Base-by-base conservation (phyloP, 2,329 filamentous ascomycete genomes). In the Albophoma yamanashiensis region DNA sequence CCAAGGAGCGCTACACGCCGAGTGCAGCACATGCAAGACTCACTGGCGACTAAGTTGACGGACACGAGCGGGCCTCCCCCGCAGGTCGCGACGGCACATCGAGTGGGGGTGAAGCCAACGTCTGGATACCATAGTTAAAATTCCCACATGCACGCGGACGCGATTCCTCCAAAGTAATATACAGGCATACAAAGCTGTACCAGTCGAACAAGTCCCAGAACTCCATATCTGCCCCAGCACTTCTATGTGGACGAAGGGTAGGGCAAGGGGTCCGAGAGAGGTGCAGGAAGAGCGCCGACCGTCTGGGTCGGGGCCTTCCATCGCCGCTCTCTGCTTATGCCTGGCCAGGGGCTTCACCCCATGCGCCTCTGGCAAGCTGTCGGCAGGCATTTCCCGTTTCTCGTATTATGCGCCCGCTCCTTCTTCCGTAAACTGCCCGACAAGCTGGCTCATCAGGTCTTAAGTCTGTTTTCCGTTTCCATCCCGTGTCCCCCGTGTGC, bases 91-190 rank as follows among this genome's bases (percentile, higher is more conserved):
- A 7, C 22, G 17, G 8, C 31, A 15, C 50, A 55, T 55, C 50
- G n/a, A 55, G 9, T n/a, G n/a, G 20, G 4, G 22, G 9, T 17
- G 34, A 14, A 15, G 20, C 20, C 22, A 22, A 36, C 20, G 31
- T 55, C 9, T 5, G 20, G 9, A 55, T 22, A 31, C 27, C 27
- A 3, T 5, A 22, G 34, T 22, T 14, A 36, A 12, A 1, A 81
- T 84, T 55, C 86, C 91, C 71, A 73, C 78, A 45, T 57, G 40
- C 42, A 56, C 50, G 15, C 34, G n/a, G 39, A 31, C 34, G n/a
- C 14, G 42, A 20, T 45, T 31, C 55, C 40, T n/a, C 55, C 39
- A 40, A 38, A 39, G 57, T 38, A 40, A 50, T 59, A 22, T 56
- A 58, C 55, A 60, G 59, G 55, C 59, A 56, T 53, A 40, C 47